These are phyloP conservation scores for Polygonum aviculare DNA, from an alignment of 148 eudicot species.

Conservation along the genomic window DNA sequence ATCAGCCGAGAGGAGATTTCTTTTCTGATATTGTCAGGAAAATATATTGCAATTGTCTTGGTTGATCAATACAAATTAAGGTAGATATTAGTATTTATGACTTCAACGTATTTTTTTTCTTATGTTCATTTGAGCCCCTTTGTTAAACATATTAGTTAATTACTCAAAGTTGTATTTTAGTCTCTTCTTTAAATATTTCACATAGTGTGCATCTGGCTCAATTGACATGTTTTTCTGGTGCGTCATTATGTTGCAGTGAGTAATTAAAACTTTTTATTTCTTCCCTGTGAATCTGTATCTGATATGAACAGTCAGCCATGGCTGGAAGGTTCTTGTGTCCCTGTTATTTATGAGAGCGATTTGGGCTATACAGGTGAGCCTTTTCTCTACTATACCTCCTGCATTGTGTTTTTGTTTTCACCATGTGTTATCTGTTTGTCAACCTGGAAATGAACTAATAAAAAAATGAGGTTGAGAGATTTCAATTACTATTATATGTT, in stretches of 20 bases:
- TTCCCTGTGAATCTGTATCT: constrained; percentile 8
- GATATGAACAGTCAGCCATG: constrained; percentile 48
- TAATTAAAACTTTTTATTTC: constrained; percentile 9
- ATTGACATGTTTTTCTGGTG: not conserved
- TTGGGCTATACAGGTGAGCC: constrained; percentile 66
- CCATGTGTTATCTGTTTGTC: not conserved
- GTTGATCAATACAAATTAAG: constrained; percentile 83
- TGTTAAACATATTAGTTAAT: not conserved
- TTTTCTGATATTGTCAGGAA: constrained; percentile 73
- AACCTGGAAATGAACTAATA: not conserved
- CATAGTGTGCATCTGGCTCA: not conserved
- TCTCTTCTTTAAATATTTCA: not conserved
- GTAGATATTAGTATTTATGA: constrained; percentile 22
- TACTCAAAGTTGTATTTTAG: not conserved
- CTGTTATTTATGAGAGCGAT: constrained; percentile 44
- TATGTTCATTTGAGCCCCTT: not conserved
- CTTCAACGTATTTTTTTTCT: not conserved
- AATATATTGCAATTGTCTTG: constrained; percentile 73
- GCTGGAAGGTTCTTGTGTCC: constrained; percentile 45
- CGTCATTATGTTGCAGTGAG: not conserved
- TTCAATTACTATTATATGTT: not conserved
- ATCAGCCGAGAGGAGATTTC: constrained; percentile 64
- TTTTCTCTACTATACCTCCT: not conserved
- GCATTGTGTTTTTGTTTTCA: not conserved
- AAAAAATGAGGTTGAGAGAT: not conserved